phyloP scores from a whole-genome alignment of 1,139 yeast genomes.

The Geotrichum macrosporum region DNA sequence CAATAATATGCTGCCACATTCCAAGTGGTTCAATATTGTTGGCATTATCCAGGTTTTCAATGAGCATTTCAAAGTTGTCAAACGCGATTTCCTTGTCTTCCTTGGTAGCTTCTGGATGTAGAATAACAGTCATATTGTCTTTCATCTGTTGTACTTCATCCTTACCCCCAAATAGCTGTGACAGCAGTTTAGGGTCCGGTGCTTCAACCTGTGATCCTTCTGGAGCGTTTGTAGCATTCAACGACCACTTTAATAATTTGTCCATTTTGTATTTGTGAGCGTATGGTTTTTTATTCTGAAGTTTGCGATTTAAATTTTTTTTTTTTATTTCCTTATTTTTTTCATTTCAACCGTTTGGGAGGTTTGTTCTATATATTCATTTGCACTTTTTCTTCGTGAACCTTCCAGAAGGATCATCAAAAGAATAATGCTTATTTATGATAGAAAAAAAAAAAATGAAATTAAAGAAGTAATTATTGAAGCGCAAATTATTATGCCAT shows the following conservation, averaged over 20 bases:
- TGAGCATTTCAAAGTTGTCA: conserved; percentile 89
- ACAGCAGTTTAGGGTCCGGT: conserved; percentile 65
- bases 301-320: too few relatives aligned
- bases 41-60: conserved; percentile 92
- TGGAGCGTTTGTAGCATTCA: conserved; percentile 45
- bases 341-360: too few relatives aligned
- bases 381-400: not conserved
- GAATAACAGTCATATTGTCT: conserved; percentile 60
- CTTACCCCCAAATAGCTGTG: conserved; percentile 75
- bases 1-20: conserved; percentile 69
- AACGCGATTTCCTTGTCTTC: conserved; percentile 64
- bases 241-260: conserved; percentile 85
- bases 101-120: conserved; percentile 53
- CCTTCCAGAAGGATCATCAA: not conserved
- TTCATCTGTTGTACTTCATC: conserved; percentile 87
- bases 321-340: not conserved
- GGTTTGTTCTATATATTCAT: not conserved
- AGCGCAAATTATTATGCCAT: too few relatives aligned
- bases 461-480: too few relatives aligned
- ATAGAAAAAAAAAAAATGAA: not conserved
- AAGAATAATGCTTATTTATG: not conserved
- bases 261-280: conserved; percentile 52
- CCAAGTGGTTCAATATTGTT: conserved; percentile 80
- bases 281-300: too few relatives aligned
- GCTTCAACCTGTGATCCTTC: conserved; percentile 26